phyloP scores from a whole-genome alignment of 352 stramenopile species.

The Phytophthora rubi region DNA sequence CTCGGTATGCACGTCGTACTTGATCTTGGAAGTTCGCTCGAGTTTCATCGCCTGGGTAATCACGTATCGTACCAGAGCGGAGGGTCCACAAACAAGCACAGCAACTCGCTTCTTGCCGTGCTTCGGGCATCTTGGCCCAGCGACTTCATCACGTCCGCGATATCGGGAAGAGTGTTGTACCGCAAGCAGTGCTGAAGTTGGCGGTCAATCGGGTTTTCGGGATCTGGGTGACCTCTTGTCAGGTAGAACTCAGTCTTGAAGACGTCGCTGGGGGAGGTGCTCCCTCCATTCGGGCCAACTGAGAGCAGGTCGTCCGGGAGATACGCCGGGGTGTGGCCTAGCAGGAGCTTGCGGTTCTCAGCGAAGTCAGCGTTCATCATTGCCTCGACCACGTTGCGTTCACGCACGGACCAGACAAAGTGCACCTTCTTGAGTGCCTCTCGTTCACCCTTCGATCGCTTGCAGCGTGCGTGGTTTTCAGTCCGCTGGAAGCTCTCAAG shows the following conservation, averaged over 20 bases:
- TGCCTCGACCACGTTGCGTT: slow-evolving; percentile 42
- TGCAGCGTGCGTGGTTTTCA: slow-evolving; percentile 25
- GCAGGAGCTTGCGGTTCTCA: slow-evolving; percentile 5
- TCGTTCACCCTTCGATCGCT: slow-evolving; percentile 7
- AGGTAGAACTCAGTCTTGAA: slow-evolving; percentile 49
- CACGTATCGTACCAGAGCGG: slow-evolving; percentile 32
- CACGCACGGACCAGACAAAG: slow-evolving; percentile 50
- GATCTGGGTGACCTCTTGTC: slow-evolving; percentile 31
- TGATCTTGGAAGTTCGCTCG: slow-evolving; percentile 20
- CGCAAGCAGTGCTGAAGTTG: slow-evolving; percentile 29
- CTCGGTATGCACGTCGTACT: slow-evolving; percentile 45
- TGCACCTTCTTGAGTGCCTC: slow-evolving; percentile 35
- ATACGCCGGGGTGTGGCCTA: slow-evolving; percentile 12
- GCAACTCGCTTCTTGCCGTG: slow-evolving; percentile 31
- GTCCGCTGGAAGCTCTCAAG: slow-evolving; percentile 30
- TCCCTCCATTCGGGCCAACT: slow-evolving; percentile 7
- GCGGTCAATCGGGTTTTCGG: slow-evolving; percentile 32
- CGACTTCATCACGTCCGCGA: slow-evolving; percentile 22
- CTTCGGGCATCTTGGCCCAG: slow-evolving; percentile 32
- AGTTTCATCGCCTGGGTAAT: slow-evolving; percentile 26
- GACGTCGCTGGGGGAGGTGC: slow-evolving; percentile 4
- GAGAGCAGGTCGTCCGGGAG: slow-evolving; percentile 18
- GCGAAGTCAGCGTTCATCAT: slow-evolving; percentile 24
- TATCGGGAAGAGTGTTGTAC: slow-evolving; percentile 36
- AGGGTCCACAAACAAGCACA: slow-evolving; percentile 47